Percentiles rank a stretch among this genome's conserved stretches.
These are phyloP conservation scores for Fusarium hostae DNA, from an alignment of 2,329 filamentous ascomycete genomes.

Conservation along the genomic window DNA sequence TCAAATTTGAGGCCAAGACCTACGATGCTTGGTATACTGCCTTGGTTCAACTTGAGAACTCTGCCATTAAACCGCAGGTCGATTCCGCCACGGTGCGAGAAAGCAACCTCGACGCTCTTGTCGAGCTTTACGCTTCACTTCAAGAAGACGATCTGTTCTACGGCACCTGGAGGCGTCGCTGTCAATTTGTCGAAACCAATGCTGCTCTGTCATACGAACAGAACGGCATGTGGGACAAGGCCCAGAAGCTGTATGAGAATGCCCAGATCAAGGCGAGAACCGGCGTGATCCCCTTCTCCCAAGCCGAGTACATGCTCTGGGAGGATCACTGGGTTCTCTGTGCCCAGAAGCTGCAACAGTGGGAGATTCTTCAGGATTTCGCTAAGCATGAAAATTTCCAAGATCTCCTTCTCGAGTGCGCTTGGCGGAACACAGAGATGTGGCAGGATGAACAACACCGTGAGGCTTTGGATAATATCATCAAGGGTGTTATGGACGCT, in stretches of 20 bases:
- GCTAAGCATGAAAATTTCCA: conserved; percentile 99
- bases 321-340: conserved; percentile 99
- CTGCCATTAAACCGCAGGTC: conserved; percentile 83
- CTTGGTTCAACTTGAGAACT: conserved; percentile 87
- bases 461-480: conserved; percentile 89
- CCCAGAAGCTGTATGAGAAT: conserved; percentile 94
- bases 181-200: conserved; percentile 97
- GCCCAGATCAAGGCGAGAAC: conserved; percentile 98
- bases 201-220: conserved; percentile 97
- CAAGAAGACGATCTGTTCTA: conserved; percentile 98
- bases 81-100: conserved; percentile 88
- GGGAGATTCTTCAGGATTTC: conserved; percentile 97
- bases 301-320: conserved; percentile 98
- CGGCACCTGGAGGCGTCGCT: conserved; percentile 93
- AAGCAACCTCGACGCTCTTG: conserved; percentile 94
- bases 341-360: conserved; percentile 97
- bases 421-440: conserved; percentile 94
- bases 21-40: conserved; percentile 99
- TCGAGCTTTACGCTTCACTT: conserved; percentile 88
- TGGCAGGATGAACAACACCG: conserved; percentile 89
- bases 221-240: conserved; percentile 99
- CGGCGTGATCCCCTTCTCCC: conserved; percentile 94
- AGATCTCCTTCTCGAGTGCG: conserved; percentile 92
- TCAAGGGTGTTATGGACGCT: conserved; percentile 97
- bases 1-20: conserved; percentile 93